Percentiles rank a stretch among this genome's conserved stretches.
Conservation (phyloP, 768 basidiomycete genomes). For the Trametes gibbosa region DNA sequence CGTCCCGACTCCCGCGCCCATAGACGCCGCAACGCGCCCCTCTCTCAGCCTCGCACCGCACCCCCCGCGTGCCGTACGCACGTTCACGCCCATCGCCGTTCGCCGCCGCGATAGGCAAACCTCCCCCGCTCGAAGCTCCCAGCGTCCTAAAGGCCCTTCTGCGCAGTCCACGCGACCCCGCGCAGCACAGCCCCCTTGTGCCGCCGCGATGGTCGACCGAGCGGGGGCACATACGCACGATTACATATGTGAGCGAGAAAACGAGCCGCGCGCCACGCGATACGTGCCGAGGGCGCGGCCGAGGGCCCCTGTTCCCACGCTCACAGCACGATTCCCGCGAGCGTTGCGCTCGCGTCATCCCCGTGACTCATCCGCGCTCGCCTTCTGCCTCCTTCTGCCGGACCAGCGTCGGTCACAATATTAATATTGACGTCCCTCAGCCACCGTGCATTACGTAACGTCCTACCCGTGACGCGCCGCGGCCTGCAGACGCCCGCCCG, state of each 20-base stretch:
- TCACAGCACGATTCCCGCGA: conserved; percentile 10
- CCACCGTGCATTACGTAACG: too few species aligned
- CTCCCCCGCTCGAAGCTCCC: background rate
- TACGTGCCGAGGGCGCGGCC: conserved; percentile 8
- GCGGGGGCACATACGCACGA: too few species aligned
- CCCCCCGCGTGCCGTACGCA: background rate
- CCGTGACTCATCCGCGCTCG: background rate
- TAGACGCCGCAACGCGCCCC: background rate
- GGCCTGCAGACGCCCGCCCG: too few species aligned
- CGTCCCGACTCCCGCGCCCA: background rate
- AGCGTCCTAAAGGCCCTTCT: too few species aligned
- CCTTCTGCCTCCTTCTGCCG: background rate
- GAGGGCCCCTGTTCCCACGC: background rate
- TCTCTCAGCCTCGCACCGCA: too few species aligned
- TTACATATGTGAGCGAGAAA: too few species aligned
- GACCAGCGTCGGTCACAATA: background rate
- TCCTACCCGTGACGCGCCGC: too few species aligned
- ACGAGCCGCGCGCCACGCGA: background rate
- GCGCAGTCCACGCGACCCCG: conserved; percentile 3
- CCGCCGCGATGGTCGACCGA: conserved; percentile 1
- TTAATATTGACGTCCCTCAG: background rate
- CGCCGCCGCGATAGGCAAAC: conserved; percentile 16
- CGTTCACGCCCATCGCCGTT: conserved; percentile 4
- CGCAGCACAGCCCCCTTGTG: conserved; percentile 7
- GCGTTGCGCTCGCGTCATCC: conserved; percentile 7